These are phyloP conservation scores for Tuber brumale DNA, from an alignment of 495 filamentous ascomycete species.

Conservation along the genomic window DNA sequence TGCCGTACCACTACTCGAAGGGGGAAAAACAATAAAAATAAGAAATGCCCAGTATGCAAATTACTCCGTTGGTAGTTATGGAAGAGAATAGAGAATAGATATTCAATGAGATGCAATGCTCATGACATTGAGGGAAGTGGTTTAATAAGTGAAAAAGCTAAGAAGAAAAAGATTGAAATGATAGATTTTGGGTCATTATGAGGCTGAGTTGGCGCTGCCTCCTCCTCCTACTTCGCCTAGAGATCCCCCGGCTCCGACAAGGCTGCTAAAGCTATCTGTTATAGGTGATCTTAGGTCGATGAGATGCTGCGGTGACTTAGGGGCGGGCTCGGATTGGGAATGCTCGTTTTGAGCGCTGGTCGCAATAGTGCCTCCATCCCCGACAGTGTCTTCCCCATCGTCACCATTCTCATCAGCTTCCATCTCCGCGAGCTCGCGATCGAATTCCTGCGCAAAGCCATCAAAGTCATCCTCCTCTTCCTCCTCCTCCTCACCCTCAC, in stretches of 20 bases:
- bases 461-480: conserved; percentile 24
- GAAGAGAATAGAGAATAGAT: conserved; percentile 23
- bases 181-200: conserved; percentile 6
- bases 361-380: background rate
- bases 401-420: conserved; percentile 9
- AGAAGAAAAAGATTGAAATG: conserved; percentile 2
- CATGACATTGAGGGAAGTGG: conserved; percentile 4
- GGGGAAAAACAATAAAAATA: conserved; percentile 16
- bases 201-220: background rate
- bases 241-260: background rate
- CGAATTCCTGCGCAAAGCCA: conserved; percentile 36
- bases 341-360: conserved; percentile 30
- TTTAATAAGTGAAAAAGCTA: conserved; percentile 9
- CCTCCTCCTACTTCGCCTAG: background rate
- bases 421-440: conserved; percentile 35
- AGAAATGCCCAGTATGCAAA: conserved; percentile 18
- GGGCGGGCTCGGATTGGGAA: conserved; percentile 7
- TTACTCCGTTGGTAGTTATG: conserved; percentile 16
- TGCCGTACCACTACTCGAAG: background rate
- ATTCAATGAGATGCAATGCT: conserved; percentile 1
- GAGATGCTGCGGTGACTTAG: background rate
- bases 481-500: conserved; percentile 6
- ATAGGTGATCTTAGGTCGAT: conserved; percentile 1
- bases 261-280: background rate
- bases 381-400: conserved; percentile 9